These are phyloP conservation scores for Protea cynaroides DNA, from an alignment of 164 flowering plant species.

Conservation along the genomic window DNA sequence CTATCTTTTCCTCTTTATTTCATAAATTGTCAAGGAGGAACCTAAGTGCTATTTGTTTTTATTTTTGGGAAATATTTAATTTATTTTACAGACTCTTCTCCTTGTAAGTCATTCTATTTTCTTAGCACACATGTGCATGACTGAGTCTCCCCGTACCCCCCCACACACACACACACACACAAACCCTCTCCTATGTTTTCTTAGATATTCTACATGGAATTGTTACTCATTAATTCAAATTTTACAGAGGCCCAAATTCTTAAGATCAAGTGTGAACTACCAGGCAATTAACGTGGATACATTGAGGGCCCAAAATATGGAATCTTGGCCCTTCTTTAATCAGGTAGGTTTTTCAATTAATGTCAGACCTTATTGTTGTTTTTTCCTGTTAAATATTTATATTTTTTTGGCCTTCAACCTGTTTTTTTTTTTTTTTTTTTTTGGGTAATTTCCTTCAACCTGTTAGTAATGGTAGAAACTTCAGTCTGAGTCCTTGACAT, in stretches of 20 bases:
- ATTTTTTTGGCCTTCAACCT: neutral
- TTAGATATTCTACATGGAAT: neutral
- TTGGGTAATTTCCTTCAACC: neutral
- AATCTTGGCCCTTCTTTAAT: constrained; percentile 86
- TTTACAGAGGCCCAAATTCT: constrained; percentile 75
- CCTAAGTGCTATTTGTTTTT: neutral
- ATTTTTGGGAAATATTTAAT: neutral
- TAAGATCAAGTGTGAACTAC: constrained; percentile 65
- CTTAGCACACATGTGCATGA: too few relatives aligned
- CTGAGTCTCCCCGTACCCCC: neutral
- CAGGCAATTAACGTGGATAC: constrained; percentile 83
- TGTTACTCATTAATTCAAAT: constrained; percentile 1
- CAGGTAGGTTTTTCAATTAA: constrained; percentile 41
- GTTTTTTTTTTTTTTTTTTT: too few relatives aligned
- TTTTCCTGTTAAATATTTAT: neutral
- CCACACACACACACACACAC: neutral
- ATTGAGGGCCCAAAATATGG: constrained; percentile 88
- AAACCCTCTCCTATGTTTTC: neutral
- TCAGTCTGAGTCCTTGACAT: neutral
- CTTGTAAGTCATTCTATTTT: too few relatives aligned
- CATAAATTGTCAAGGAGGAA: too few relatives aligned
- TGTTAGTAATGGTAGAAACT: neutral
- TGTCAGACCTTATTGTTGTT: neutral
- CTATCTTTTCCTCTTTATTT: too few relatives aligned
- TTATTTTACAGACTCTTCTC: neutral